Evolutionary conservation across 1,284 basidiomycete genomes (phyloP).

Genomic region (Ustilago shanxiensis): DNA sequence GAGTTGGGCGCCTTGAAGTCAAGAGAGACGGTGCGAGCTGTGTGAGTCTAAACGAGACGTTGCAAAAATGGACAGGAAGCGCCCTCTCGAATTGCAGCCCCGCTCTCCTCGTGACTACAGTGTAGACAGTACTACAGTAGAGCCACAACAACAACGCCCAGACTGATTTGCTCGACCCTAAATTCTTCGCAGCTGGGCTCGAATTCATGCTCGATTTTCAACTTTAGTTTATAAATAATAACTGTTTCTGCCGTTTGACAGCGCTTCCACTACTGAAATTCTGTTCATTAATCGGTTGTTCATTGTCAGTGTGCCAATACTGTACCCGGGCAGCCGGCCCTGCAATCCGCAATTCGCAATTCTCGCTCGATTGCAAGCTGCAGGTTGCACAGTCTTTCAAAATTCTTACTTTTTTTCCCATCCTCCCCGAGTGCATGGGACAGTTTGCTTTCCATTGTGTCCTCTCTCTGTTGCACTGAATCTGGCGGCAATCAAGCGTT

Average conservation of each 20-base stretch:
- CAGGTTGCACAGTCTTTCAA: not conserved
- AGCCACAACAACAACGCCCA: not conserved
- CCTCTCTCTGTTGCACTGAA: not conserved
- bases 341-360: not conserved
- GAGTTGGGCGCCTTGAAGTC: no score
- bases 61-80: no score
- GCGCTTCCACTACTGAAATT: not conserved
- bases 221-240: no score
- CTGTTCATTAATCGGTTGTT: not conserved
- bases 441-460: not conserved
- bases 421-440: slow-evolving; percentile 31
- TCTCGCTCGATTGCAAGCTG: slow-evolving; percentile 5
- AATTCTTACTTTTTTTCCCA: slow-evolving; percentile 22
- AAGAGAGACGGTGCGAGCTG: not conserved
- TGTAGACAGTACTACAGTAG: no score
- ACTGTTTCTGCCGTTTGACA: not conserved
- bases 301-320: not conserved
- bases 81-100: no score
- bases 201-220: not conserved
- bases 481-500: not conserved
- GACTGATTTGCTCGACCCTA: not conserved
- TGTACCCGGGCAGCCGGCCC: not conserved
- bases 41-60: not conserved
- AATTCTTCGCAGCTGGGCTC: not conserved
- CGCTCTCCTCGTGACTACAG: no score